Conservation (phyloP, 805 yeast species). For the Candida pseudofarinosa region DNA sequence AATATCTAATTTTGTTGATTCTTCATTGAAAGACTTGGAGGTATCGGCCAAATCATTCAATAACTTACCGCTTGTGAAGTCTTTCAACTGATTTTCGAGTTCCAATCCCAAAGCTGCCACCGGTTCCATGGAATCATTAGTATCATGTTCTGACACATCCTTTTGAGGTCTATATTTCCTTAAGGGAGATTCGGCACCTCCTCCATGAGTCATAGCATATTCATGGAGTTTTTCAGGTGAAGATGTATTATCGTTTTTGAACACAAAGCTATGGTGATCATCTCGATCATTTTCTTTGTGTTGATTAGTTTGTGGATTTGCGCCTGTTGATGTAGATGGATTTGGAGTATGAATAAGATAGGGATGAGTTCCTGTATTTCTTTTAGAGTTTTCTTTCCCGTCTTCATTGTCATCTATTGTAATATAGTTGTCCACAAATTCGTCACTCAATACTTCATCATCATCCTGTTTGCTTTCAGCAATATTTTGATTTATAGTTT, state of each 20-base stretch:
- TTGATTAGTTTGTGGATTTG: background rate
- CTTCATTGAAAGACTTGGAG: conserved; percentile 5
- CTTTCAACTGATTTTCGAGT: conserved; percentile 18
- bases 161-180: conserved; percentile 14
- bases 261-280: conserved; percentile 16
- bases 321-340: background rate
- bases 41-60: conserved; percentile 3
- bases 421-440: conserved; percentile 5
- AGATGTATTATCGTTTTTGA: conserved; percentile 5
- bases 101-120: conserved; percentile 24
- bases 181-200: conserved; percentile 20
- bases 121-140: conserved; percentile 22
- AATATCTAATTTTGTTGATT: background rate
- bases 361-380: background rate
- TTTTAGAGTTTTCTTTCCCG: background rate
- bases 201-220: conserved; percentile 15
- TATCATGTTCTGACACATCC: conserved; percentile 10
- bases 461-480: background rate
- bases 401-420: conserved; percentile 2
- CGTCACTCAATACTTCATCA: conserved; percentile 3
- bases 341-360: background rate
- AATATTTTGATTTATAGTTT: background rate
- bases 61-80: background rate
- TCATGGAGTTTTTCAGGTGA: conserved; percentile 18
- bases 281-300: conserved; percentile 4